These are phyloP conservation scores for Typha latifolia DNA, from an alignment of 176 grass and related monocot species.

Conservation along the genomic window DNA sequence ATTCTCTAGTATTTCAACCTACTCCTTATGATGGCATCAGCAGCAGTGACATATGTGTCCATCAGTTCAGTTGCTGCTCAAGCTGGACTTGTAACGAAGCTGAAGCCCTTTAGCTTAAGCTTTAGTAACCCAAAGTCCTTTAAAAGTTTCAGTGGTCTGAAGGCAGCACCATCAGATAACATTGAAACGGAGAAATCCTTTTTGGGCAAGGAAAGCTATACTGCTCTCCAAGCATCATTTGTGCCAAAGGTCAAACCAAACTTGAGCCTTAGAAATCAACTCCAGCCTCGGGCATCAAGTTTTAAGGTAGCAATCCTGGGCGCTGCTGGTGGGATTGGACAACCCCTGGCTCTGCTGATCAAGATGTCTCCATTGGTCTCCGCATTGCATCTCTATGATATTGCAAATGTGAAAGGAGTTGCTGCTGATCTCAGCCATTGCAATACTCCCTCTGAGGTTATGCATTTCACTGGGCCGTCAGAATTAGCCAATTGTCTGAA, in stretches of 20 bases:
- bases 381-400: conserved; percentile 39
- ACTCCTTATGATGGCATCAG: background rate
- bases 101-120: background rate
- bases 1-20: background rate
- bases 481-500: conserved; percentile 21
- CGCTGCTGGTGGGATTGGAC: conserved; percentile 34
- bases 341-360: conserved; percentile 31
- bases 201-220: conserved; percentile 2
- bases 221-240: conserved; percentile 8
- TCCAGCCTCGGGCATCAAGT: conserved; percentile 10
- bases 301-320: conserved; percentile 41
- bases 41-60: background rate
- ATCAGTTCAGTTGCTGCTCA: background rate
- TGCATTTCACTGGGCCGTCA: conserved; percentile 27
- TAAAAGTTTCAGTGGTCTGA: conserved; percentile 14
- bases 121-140: conserved; percentile 1
- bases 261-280: conserved; percentile 2
- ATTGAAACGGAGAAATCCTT: conserved; percentile 1
- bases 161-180: conserved; percentile 3
- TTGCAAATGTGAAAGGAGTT: conserved; percentile 18
- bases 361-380: conserved; percentile 45
- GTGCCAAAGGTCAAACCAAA: conserved; percentile 9
- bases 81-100: background rate
- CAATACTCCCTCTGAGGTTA: conserved; percentile 27
- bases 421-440: conserved; percentile 33